phyloP scores from a whole-genome alignment of 495 filamentous ascomycete species.

The Penicillium ucsense region DNA sequence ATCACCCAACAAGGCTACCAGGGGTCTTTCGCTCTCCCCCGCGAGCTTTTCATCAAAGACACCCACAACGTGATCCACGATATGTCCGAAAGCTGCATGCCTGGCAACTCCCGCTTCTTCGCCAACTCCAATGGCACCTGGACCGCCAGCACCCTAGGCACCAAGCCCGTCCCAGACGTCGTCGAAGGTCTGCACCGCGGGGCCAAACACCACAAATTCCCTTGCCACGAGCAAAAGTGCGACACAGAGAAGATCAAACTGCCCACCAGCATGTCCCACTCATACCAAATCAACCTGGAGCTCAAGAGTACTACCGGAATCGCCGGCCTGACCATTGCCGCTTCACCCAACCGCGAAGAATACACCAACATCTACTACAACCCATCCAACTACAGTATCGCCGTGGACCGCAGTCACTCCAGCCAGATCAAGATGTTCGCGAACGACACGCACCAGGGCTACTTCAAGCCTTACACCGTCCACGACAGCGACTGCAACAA shows the following conservation, averaged over 20 bases:
- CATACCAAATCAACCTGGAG: slow-evolving; percentile 5
- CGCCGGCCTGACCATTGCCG: slow-evolving; percentile 6
- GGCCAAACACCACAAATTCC: slow-evolving; percentile 4
- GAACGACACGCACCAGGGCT: slow-evolving; percentile 3
- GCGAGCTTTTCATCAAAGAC: slow-evolving; percentile 10
- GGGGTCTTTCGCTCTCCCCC: slow-evolving; percentile 5
- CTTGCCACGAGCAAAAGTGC: slow-evolving; percentile 1
- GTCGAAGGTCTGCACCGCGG: slow-evolving; percentile 6
- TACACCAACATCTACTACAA: slow-evolving; percentile 11
- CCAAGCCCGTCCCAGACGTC: slow-evolving; percentile 7
- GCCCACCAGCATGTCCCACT: neutral
- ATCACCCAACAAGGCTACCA: slow-evolving; percentile 10
- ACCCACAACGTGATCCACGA: slow-evolving; percentile 1
- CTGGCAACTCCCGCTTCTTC: slow-evolving; percentile 6
- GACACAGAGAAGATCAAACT: neutral
- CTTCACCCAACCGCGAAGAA: slow-evolving; percentile 8
- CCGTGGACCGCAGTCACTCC: slow-evolving; percentile 7
- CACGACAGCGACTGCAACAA: neutral
- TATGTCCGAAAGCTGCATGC: neutral
- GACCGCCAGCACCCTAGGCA: slow-evolving; percentile 11
- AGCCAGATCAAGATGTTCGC: slow-evolving; percentile 5
- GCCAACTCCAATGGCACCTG: slow-evolving; percentile 5
- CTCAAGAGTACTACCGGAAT: slow-evolving; percentile 6
- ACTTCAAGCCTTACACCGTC: slow-evolving; percentile 8
- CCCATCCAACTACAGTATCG: slow-evolving; percentile 5